Base-by-base conservation (phyloP, 1,284 basidiomycete species). In the Cryptococcus sp. region DNA sequence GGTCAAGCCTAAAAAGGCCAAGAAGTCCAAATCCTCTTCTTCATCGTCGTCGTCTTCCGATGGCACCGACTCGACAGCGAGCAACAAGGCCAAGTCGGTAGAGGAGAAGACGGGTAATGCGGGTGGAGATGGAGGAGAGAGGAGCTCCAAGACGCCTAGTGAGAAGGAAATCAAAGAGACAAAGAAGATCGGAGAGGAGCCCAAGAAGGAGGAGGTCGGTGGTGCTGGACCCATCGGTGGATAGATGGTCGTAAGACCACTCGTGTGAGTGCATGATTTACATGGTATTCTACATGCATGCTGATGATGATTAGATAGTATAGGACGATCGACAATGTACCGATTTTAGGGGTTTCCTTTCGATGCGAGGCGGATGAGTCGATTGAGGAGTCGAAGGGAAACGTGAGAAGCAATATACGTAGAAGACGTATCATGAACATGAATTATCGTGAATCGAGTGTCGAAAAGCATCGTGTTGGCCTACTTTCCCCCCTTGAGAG, bases 181-280 rank as follows among this genome's bases (percentile, higher is more conserved):
- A 11, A 66, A 66, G 54, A 63, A 63, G 47, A 33, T 66, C n/a
- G 64, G 64, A 9, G 57, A 65, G 44, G 50, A 54, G 24, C 62
- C 64, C 1, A 63, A 64, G 62, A 56, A 66, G 43, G 54, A 56
- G 39, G 54, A 60, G 39, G 50, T 51, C 21, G 56, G 57, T 11
- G 60, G 59, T 14, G 52, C 60, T 5, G 63, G 60, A 33, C 60
- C 62, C 21, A 62, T 60, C 35, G 64, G 64, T 12, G 64, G 64
- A 49, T 63, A 59, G 46, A 32, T 39, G 22, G 37, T 26, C 39
- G 3, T 11, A 34, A 2, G 28, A 21, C n/a, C 31, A 23, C 16
- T 11, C 23, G 22, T 16, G 39, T 47, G n/a, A 43, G 11, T 37
- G 26, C 10, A 23, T 26, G 21, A 10, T 7, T 12, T 18, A n/a